These are phyloP conservation scores for Purpureocillium takamizusanense DNA, from an alignment of 2,329 filamentous ascomycete genomes.

Conservation along the genomic window DNA sequence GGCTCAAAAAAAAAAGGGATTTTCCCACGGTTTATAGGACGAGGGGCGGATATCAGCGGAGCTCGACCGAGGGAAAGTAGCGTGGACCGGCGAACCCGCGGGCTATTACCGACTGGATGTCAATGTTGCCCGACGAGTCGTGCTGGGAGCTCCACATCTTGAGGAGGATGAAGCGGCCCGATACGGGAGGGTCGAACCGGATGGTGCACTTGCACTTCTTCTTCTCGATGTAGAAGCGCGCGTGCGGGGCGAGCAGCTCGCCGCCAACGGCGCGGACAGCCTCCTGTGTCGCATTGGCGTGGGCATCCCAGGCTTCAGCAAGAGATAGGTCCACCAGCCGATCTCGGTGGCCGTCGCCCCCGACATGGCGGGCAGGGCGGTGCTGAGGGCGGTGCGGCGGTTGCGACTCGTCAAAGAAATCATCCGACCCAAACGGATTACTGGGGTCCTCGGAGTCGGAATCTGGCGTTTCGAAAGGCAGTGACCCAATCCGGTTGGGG, in stretches of 20 bases:
- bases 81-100: conserved; percentile 80
- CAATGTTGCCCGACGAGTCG: conserved; percentile 62
- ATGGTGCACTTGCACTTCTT: conserved; percentile 81
- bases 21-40: too few relatives aligned
- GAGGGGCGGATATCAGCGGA: conserved; percentile 42
- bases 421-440: conserved; percentile 16
- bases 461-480: conserved; percentile 44
- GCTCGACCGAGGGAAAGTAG: conserved; percentile 64
- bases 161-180: conserved; percentile 73
- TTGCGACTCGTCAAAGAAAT: conserved; percentile 13
- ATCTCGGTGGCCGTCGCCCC: conserved; percentile 10
- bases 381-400: conserved; percentile 1
- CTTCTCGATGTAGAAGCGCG: conserved; percentile 74
- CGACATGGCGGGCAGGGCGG: conserved; percentile 6
- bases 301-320: conserved; percentile 32
- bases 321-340: conserved; percentile 14
- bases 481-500: conserved; percentile 42
- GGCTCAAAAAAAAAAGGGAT: too few relatives aligned
- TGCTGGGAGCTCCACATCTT: conserved; percentile 81
- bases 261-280: conserved; percentile 47
- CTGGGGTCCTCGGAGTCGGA: conserved; percentile 22
- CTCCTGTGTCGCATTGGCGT: conserved; percentile 46
- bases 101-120: conserved; percentile 78
- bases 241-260: conserved; percentile 61
- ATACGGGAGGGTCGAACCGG: conserved; percentile 73